A percentile compares a stretch with the other conserved stretches of the same genome.
These are phyloP conservation scores for Sporothrix globosa DNA, from an alignment of 2,329 filamentous ascomycete genomes.

Conservation along the genomic window DNA sequence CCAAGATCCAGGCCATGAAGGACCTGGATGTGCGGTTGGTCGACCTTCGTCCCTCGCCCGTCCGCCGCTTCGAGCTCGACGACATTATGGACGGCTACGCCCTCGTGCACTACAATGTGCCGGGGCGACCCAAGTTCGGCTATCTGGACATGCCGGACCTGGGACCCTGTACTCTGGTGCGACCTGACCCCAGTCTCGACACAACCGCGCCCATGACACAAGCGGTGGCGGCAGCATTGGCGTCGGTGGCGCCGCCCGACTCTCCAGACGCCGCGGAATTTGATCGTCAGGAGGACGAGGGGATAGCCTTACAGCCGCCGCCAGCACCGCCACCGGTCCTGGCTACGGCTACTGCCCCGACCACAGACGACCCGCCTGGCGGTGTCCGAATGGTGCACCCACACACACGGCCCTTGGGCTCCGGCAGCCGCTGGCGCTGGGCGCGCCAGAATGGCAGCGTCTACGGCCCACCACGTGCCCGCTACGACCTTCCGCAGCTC, in stretches of 20 bases:
- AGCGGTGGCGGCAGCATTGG: background rate
- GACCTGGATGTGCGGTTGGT: background rate
- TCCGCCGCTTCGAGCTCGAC: constrained; percentile 16
- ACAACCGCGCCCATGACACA: background rate
- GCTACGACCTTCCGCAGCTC: background rate
- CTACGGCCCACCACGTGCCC: constrained; percentile 1
- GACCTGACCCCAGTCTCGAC: background rate
- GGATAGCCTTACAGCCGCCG: too few species aligned
- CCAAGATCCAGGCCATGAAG: background rate
- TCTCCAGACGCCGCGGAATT: background rate
- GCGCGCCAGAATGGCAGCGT: background rate
- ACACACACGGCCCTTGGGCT: background rate
- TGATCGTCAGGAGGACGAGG: background rate
- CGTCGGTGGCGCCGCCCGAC: background rate
- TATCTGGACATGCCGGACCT: background rate
- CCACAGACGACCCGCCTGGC: background rate
- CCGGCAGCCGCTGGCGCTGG: constrained; percentile 15
- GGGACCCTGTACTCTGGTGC: constrained; percentile 10
- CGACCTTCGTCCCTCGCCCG: background rate
- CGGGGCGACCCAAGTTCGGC: background rate
- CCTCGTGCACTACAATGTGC: constrained; percentile 16
- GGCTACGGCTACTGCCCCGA: background rate
- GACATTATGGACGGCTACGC: constrained; percentile 12
- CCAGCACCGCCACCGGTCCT: background rate
- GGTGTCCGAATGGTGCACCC: constrained; percentile 7